Percentiles rank a stretch among this genome's conserved stretches.
phyloP scores from a whole-genome alignment of 371 early-diverging fungal genomes.

The Mucor saturninus region DNA sequence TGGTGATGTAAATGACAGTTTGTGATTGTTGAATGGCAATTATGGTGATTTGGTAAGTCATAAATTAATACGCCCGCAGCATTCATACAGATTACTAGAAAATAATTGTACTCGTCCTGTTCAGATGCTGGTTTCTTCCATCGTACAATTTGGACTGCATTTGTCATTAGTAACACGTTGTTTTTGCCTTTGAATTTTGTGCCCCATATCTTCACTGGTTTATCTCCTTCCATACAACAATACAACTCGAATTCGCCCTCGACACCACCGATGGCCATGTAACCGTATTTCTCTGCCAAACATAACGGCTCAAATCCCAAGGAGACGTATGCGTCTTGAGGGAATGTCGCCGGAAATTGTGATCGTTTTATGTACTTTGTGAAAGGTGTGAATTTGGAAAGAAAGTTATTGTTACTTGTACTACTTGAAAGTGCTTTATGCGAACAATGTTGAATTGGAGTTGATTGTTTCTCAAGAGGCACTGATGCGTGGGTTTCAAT shows the following conservation, averaged over 20 bases:
- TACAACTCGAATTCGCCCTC: conserved; percentile 55
- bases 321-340: conserved; percentile 36
- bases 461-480: conserved; percentile 7
- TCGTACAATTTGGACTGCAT: conserved; percentile 61
- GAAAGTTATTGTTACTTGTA: conserved; percentile 7
- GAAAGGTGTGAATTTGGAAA: conserved; percentile 37
- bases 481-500: conserved; percentile 31
- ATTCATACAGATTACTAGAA: conserved; percentile 51
- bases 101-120: conserved; percentile 18
- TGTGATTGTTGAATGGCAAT: conserved; percentile 27
- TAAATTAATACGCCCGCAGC: conserved; percentile 55
- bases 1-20: conserved; percentile 35
- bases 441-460: neutral
- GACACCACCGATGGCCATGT: conserved; percentile 57
- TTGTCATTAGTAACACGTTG: conserved; percentile 55
- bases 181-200: conserved; percentile 41
- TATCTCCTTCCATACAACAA: conserved; percentile 47
- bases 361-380: conserved; percentile 54
- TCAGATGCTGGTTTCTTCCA: conserved; percentile 32
- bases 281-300: conserved; percentile 59
- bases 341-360: conserved; percentile 35
- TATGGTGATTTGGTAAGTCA: conserved; percentile 42
- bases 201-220: conserved; percentile 47
- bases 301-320: conserved; percentile 52
- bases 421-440: conserved; percentile 4